Evolutionary conservation across 2,329 filamentous ascomycete species (phyloP).

Genomic region (Harringtonia lauricola): DNA sequence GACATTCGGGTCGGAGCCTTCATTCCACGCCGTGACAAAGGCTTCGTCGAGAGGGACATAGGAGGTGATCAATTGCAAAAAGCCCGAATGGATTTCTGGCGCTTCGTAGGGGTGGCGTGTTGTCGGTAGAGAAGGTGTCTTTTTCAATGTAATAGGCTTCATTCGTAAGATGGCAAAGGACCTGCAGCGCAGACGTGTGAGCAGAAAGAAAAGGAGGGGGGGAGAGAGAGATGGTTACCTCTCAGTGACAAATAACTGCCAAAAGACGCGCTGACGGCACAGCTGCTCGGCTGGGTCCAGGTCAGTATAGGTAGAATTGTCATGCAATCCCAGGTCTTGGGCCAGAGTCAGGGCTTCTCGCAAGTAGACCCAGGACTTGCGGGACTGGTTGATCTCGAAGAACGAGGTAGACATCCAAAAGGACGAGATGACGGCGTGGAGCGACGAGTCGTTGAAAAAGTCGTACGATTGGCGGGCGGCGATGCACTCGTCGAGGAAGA

Average conservation of each 20-base stretch:
- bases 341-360: slow-evolving; percentile 50
- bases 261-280: slow-evolving; percentile 45
- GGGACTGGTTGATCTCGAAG: slow-evolving; percentile 49
- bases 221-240: slow-evolving; percentile 25
- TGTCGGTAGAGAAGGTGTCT: slow-evolving; percentile 44
- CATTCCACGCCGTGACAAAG: slow-evolving; percentile 55
- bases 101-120: slow-evolving; percentile 41
- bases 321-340: slow-evolving; percentile 45
- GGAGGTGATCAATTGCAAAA: slow-evolving; percentile 47
- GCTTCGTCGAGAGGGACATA: slow-evolving; percentile 53
- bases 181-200: slow-evolving; percentile 21
- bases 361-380: slow-evolving; percentile 51
- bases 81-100: slow-evolving; percentile 42
- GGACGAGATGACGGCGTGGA: slow-evolving; percentile 48
- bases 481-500: slow-evolving; percentile 47
- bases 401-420: slow-evolving; percentile 51
- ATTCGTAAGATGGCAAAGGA: slow-evolving; percentile 54
- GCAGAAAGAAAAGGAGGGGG: background rate
- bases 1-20: slow-evolving; percentile 30
- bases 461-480: slow-evolving; percentile 44
- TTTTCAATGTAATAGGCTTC: slow-evolving; percentile 49
- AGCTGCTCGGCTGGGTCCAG: slow-evolving; percentile 38
- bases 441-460: slow-evolving; percentile 42
- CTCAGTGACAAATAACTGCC: slow-evolving; percentile 53
- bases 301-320: slow-evolving; percentile 42